Base-by-base conservation (phyloP, 352 stramenopile genomes). In the Phytophthora cactorum region DNA sequence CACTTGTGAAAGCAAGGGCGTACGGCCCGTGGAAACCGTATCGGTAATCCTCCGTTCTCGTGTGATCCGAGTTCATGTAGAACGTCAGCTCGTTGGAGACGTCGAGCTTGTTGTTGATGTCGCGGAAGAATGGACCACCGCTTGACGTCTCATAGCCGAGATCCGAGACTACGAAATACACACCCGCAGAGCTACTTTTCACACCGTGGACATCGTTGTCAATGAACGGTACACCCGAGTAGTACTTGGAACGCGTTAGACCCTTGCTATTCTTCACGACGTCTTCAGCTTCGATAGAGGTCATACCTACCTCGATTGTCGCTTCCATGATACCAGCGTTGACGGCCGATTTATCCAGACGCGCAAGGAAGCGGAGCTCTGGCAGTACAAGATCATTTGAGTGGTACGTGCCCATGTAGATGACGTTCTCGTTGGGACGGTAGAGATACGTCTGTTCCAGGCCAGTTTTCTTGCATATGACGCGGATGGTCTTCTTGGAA, bases 41-140 rank as follows among this genome's bases (percentile, higher is more conserved):
- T 31, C 77, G 77, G 59, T 86, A 86, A 46, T 78, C 75, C 32
- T 86, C 77, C 0, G 61, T 86, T n/a, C 74, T 75, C 22, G 77
- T 86, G 56, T 86, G 77, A 52, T 86, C 77, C 66, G 77, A 86
- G 58, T 83, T 79, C 77, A 86, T 82, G 66, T 86, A 86, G 59
- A 86, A 83, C 53, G 72, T 75, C 29, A 86, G 69, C 50, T 86
- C 77, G 34, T 86, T 86, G 1, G 72, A 71, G 5, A 68, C 70
- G 34, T 70, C 68, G 46, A 77, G 74, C 58, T 86, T 74, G 68
- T 86, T 82, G 64, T 86, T 86, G 52, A 86, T 86, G 46, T 86
- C 77, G 14, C 75, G 72, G 70, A 77, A 82, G 64, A 86, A 86
- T n/a, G 78, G 78, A 3, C 75, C 75, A 17, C 70, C 60, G 15